Evolutionary conservation across 2,329 filamentous ascomycete species (phyloP), one percentile per base, ranked within the genome.

Genomic region (Fusarium temperatum): DNA sequence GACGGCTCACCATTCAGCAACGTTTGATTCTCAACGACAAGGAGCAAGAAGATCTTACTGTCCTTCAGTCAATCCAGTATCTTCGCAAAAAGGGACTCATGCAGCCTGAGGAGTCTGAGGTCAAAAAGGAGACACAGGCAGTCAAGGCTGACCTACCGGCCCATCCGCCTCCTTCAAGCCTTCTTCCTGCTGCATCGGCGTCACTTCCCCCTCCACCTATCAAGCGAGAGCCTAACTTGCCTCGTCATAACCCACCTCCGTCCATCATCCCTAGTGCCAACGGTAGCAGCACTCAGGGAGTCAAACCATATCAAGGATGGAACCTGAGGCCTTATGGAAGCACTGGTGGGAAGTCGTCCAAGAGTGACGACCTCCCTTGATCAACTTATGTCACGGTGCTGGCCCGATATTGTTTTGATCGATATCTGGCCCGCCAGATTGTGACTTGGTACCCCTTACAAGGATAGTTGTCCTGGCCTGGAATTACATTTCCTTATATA

Each of bases 11-110:
- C 9, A 87, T 92, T 62, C 88, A 90, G 80, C 90, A 92, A 80
- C 89, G 90, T 47, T 82, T 92, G 62, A 87, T 89, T 66, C 84
- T 92, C 60, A 92, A 92, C 83, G 90, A 92, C 79, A 91, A 91
- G 78, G 89, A 91, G 70, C 89, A 92, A 78, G 89, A 92, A 77
- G 90, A 92, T 78, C 84, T 92, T 75, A 88, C 89, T 14, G 88
- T 92, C 70, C 86, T 92, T 60, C 89, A 90, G 80, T 90, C 89
- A 11, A 90, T 92, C 70, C 88, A 91, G 76, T 91, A 91, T 75
- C 85, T 92, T 68, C 88, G 89, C 73, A 85, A 90, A 50, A 89
- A 87, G 79, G 89, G 88, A n/a, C 79, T 88, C 56, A 84, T 89
- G 80, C 80, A 82, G 60, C 65, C 77, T 26, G 63, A 67, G 32